Evolutionary conservation across 2,329 filamentous ascomycete species (phyloP).

Genomic region (Fusarium poae): DNA sequence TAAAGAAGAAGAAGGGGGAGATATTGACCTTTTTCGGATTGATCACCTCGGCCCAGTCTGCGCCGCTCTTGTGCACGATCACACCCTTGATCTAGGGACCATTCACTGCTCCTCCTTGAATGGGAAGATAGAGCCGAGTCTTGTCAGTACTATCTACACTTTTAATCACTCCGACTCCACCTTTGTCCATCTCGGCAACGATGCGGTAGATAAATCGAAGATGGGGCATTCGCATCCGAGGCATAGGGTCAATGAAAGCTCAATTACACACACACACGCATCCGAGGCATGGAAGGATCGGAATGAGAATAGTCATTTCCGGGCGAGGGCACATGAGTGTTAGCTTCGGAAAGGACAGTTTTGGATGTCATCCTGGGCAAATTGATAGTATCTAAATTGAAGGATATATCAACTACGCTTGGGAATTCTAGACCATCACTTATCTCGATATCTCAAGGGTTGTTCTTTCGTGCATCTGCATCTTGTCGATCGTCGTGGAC

Average conservation of each 20-base stretch:
- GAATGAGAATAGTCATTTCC: constrained; percentile 31
- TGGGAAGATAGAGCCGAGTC: constrained; percentile 35
- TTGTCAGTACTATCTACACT: constrained; percentile 21
- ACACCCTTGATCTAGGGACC: constrained; percentile 33
- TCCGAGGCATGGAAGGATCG: constrained; percentile 10
- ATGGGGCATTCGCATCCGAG: constrained; percentile 39
- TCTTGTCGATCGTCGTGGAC: constrained; percentile 1
- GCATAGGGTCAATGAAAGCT: too few species aligned
- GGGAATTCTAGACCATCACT: not conserved
- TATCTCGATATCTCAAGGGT: constrained; percentile 13
- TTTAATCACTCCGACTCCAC: constrained; percentile 29
- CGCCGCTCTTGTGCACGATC: constrained; percentile 36
- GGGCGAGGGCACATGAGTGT: constrained; percentile 29
- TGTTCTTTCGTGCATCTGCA: not conserved
- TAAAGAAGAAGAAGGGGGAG: too few species aligned
- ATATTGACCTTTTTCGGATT: constrained; percentile 31
- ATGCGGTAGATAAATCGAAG: constrained; percentile 43
- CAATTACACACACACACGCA: too few species aligned
- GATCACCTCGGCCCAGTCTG: constrained; percentile 39
- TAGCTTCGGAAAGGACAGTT: constrained; percentile 1
- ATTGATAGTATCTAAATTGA: too few species aligned
- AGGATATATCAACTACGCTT: not conserved
- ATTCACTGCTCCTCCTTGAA: constrained; percentile 29
- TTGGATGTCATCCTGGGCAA: constrained; percentile 15
- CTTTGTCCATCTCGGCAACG: constrained; percentile 39